Conservation (phyloP, 225 moss, liverwort and hornwort species). For the Asterella californica region DNA sequence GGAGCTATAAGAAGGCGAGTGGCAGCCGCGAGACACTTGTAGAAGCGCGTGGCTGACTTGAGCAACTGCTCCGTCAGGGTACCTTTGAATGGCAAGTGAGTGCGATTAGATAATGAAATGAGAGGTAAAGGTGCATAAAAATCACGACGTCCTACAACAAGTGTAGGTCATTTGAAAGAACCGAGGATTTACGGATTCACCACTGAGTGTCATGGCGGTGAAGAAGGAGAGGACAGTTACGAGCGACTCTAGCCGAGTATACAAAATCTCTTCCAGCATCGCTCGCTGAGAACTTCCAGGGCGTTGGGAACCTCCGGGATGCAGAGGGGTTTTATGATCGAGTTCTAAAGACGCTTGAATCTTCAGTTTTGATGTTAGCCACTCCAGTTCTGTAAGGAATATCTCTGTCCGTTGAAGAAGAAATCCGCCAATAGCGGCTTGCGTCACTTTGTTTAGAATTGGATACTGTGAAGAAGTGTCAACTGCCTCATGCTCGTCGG, state of each 20-base stretch:
- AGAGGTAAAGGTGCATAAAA: neutral
- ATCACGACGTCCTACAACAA: neutral
- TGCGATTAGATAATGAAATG: constrained; percentile 3
- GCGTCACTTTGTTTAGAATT: constrained; percentile 48
- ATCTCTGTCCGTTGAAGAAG: constrained; percentile 30
- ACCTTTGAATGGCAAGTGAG: constrained; percentile 37
- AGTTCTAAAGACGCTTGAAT: constrained; percentile 46
- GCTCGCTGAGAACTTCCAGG: constrained; percentile 30
- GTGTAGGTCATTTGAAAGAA: neutral
- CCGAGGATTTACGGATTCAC: constrained; percentile 26
- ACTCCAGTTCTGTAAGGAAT: constrained; percentile 31
- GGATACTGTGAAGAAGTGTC: constrained; percentile 54
- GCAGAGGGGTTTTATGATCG: constrained; percentile 23
- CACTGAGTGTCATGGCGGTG: constrained; percentile 61
- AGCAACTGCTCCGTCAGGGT: constrained; percentile 64
- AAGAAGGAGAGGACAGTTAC: constrained; percentile 61
- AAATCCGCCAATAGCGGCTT: constrained; percentile 29
- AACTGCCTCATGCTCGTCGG: constrained; percentile 56
- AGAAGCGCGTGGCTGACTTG: constrained; percentile 63
- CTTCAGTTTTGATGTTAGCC: constrained; percentile 39
- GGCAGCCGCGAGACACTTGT: constrained; percentile 73
- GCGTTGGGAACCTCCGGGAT: constrained; percentile 20
- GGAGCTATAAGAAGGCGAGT: constrained; percentile 82
- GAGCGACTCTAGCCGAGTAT: constrained; percentile 66
- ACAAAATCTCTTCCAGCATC: constrained; percentile 63